Percentiles rank a stretch among this genome's conserved stretches.
phyloP scores from a whole-genome alignment of 768 basidiomycete genomes.

The Mycena vulgaris region DNA sequence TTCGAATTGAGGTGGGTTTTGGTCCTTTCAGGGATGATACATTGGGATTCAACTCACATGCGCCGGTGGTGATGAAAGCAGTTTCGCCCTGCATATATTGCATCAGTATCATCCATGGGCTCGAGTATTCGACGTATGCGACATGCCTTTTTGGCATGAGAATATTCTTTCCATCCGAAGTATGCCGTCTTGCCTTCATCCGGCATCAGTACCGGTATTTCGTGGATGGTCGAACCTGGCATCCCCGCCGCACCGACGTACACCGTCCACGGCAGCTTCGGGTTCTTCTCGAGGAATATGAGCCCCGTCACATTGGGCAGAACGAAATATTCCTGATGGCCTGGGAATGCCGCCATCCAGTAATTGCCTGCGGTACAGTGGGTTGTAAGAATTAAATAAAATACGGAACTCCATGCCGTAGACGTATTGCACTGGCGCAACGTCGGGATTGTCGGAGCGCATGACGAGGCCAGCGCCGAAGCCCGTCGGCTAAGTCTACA shows the following conservation, averaged over 20 bases:
- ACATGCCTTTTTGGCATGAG: too few species aligned
- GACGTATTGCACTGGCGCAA: slow-evolving; percentile 58
- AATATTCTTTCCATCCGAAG: too few species aligned
- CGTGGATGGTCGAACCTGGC: too few species aligned
- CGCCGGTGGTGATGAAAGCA: neutral
- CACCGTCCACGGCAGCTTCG: too few species aligned
- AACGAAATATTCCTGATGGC: neutral
- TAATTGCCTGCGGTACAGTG: neutral
- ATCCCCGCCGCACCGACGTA: too few species aligned
- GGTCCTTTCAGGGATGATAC: neutral
- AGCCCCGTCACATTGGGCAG: neutral
- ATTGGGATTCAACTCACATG: neutral
- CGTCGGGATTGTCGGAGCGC: slow-evolving; percentile 53
- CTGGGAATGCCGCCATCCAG: neutral
- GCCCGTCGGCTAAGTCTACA: too few species aligned
- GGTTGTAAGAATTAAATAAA: neutral
- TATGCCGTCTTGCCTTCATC: too few species aligned
- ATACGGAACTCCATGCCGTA: slow-evolving; percentile 43
- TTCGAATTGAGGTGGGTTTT: too few species aligned
- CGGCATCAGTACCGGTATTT: too few species aligned
- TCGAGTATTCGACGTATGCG: neutral
- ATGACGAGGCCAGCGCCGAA: slow-evolving; percentile 60
- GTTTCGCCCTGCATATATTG: neutral
- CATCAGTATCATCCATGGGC: neutral
- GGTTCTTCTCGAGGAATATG: neutral